phyloP scores from a whole-genome alignment of 768 basidiomycete genomes.

The Termitomyces titanicus region DNA sequence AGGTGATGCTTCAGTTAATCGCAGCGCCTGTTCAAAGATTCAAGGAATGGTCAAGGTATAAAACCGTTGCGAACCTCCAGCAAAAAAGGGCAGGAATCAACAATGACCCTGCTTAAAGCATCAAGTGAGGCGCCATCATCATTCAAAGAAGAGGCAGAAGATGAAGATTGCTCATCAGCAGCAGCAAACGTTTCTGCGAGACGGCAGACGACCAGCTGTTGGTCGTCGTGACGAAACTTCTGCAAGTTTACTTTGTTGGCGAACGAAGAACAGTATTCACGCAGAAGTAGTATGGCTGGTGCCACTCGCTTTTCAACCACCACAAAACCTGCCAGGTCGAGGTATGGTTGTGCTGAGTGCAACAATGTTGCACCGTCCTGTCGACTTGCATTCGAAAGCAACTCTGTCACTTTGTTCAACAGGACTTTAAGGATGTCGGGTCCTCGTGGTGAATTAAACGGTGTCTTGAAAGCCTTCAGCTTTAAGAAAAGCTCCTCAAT shows the following conservation, averaged over 20 bases:
- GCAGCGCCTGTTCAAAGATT: conserved; percentile 25
- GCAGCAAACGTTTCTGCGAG: conserved; percentile 41
- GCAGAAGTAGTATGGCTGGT: conserved; percentile 43
- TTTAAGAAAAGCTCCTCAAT: conserved; percentile 51
- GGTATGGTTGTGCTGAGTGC: conserved; percentile 34
- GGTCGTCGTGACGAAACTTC: conserved; percentile 39
- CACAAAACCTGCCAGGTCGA: conserved; percentile 43
- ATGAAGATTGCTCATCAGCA: conserved; percentile 28
- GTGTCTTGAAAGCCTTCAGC: conserved; percentile 39
- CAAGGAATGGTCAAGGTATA: conserved; percentile 2
- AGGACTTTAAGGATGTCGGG: conserved; percentile 32
- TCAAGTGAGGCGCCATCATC: conserved; percentile 25
- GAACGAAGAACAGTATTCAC: conserved; percentile 44
- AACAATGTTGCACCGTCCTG: conserved; percentile 27
- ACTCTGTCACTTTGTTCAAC: conserved; percentile 13
- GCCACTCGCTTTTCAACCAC: conserved; percentile 38
- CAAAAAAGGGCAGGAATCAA: conserved; percentile 46
- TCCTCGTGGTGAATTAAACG: conserved; percentile 28
- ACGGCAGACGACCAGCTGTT: conserved; percentile 40
- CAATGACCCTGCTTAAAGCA: conserved; percentile 41
- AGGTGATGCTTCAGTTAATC: conserved; percentile 23
- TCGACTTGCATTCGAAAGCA: conserved; percentile 11
- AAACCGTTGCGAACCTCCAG: conserved; percentile 38
- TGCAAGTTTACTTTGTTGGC: conserved; percentile 46
- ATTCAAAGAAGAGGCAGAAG: conserved; percentile 15